These are phyloP conservation scores for Clarireedia hainanense DNA, from an alignment of 2,329 filamentous ascomycete species.

Conservation along the genomic window DNA sequence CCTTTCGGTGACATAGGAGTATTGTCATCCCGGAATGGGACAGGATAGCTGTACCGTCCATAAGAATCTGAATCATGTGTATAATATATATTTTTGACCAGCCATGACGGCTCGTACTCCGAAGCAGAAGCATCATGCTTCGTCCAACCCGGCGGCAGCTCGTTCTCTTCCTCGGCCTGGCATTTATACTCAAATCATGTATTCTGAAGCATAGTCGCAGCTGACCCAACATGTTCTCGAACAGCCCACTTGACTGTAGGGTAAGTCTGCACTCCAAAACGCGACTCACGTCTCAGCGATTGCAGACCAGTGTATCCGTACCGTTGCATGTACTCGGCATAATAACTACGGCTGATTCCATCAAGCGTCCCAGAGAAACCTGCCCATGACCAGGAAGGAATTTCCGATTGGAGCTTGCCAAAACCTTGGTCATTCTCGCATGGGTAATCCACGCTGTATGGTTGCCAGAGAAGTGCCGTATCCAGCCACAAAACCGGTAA, in stretches of 20 bases:
- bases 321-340: no score
- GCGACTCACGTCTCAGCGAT: neutral
- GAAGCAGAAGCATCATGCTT: neutral
- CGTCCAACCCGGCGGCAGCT: neutral
- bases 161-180: neutral
- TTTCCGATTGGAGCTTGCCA: neutral
- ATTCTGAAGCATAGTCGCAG: neutral
- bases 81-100: neutral
- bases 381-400: constrained; percentile 11
- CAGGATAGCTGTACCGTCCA: neutral
- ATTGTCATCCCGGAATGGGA: neutral
- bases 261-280: neutral
- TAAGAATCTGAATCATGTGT: neutral
- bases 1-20: no score
- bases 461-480: constrained; percentile 11
- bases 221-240: neutral
- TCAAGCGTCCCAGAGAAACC: no score
- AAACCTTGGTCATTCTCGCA: no score
- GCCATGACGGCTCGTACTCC: neutral
- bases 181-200: neutral
- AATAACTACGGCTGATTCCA: no score
- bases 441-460: neutral
- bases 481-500: constrained; percentile 18
- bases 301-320: no score
- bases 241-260: neutral